Base-by-base conservation (phyloP, 1,284 basidiomycete species). In the Rhodotorula sp. region DNA sequence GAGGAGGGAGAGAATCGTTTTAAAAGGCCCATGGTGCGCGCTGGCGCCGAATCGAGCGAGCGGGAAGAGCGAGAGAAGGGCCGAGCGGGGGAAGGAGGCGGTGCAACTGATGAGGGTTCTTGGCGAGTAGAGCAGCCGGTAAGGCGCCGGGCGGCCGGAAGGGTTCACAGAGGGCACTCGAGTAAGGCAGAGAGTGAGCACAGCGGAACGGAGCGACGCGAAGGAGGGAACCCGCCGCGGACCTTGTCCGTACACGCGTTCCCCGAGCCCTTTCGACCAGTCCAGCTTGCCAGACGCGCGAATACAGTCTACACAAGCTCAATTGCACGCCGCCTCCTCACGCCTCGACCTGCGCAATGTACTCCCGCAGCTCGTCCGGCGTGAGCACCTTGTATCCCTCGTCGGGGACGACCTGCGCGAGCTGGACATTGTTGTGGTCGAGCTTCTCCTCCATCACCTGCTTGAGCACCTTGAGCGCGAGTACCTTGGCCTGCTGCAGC, bases 401-500 rank as follows among this genome's bases (percentile, higher is more conserved):
- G 59, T 83, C 85, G 59, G 83, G 82, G 68, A 92, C 93, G 29
- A 95, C 91, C 90, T 91, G 77, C 25, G 51, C 95, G 34, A 99
- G 86, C 83, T 99, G 96, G 34, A 99, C 94, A 79, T 99, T 99
- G 84, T 97, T 92, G 80, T 97, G 92, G 83, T 97, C 94, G 54
- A 99, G 87, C 83, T 96, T 96, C 85, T 99, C 97, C 83, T 99
- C 97, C 97, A 99, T 99, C 61, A 99, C 97, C 84, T 99, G 95
- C 85, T 98, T 98, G 75, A 99, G 84, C 56, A 97, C 92, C 74
- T 90, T 90, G 72, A 99, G 84, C 21, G 92, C 91, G 70, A 99
- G 84, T 46, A 88, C 85, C 78, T 95, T 91, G 2, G 95, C 97
- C 81, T 98, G 94, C 75, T 86, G 84, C 39, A 99, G 85, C 15